These are phyloP conservation scores for Globisporangium mamillatum DNA, from an alignment of 352 stramenopile species.

Conservation along the genomic window DNA sequence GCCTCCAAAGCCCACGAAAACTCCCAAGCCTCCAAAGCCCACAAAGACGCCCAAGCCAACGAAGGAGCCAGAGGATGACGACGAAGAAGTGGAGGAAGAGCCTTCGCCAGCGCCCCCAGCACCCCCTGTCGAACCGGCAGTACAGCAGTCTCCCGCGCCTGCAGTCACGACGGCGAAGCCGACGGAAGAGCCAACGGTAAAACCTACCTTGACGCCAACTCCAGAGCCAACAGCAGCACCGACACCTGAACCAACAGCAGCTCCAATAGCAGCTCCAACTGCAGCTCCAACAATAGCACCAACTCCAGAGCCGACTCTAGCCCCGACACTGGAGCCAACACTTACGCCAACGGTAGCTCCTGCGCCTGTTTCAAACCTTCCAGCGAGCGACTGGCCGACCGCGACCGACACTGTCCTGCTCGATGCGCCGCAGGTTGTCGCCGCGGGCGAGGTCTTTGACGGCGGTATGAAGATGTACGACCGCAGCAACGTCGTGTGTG, in stretches of 20 bases:
- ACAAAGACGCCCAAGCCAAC: slow-evolving; percentile 10
- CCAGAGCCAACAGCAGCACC: slow-evolving; percentile 11
- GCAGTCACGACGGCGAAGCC: slow-evolving; percentile 11
- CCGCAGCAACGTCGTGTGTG: slow-evolving; percentile 47
- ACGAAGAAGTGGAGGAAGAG: background rate
- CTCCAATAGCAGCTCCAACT: slow-evolving; percentile 12
- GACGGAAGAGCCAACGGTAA: background rate
- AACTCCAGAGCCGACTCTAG: slow-evolving; percentile 10
- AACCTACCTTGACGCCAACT: slow-evolving; percentile 9
- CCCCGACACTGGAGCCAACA: slow-evolving; percentile 12
- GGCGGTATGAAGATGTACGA: slow-evolving; percentile 62
- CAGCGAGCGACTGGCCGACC: slow-evolving; percentile 42
- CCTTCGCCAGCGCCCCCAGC: background rate
- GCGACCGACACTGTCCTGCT: slow-evolving; percentile 38
- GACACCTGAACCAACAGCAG: slow-evolving; percentile 10
- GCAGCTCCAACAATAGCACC: slow-evolving; percentile 5
- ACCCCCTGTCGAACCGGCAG: slow-evolving; percentile 2
- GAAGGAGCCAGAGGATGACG: slow-evolving; percentile 3
- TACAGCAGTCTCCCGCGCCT: slow-evolving; percentile 5
- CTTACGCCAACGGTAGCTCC: slow-evolving; percentile 4
- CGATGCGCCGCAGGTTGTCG: slow-evolving; percentile 25
- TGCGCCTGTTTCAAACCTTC: slow-evolving; percentile 3
- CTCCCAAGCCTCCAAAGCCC: background rate
- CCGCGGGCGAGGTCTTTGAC: slow-evolving; percentile 41
- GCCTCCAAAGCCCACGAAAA: background rate